phyloP scores from a whole-genome alignment of 371 early-diverging fungal genomes.

The Fennellomyces sp. region DNA sequence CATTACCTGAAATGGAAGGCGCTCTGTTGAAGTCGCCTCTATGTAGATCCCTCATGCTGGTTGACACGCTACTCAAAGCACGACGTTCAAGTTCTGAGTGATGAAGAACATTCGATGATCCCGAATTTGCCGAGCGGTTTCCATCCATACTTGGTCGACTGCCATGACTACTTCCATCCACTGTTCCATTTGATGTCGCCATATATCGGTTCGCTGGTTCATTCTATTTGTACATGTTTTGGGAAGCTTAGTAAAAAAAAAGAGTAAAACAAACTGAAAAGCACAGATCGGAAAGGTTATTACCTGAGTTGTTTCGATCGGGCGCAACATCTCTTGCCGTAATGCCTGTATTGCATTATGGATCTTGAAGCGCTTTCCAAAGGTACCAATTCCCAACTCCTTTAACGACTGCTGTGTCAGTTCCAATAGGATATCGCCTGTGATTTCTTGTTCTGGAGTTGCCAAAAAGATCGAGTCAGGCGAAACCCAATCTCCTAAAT shows the following conservation, averaged over 20 bases:
- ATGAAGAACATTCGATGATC: neutral
- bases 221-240: neutral
- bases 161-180: too few species aligned
- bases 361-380: constrained; percentile 73
- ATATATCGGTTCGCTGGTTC: too few species aligned
- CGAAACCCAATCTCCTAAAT: neutral
- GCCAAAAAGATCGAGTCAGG: too few species aligned
- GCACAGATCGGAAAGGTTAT: too few species aligned
- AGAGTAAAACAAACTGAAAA: neutral
- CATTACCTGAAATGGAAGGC: constrained; percentile 10
- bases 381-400: constrained; percentile 68
- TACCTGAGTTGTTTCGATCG: neutral
- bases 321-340: constrained; percentile 1
- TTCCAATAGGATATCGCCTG: constrained; percentile 69
- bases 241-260: neutral
- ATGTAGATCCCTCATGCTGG: neutral
- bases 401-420: constrained; percentile 69
- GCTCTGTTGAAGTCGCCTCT: neutral
- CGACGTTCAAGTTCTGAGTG: neutral
- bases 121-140: neutral
- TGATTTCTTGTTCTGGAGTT: constrained; percentile 69
- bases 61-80: neutral
- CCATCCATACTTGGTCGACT: too few species aligned
- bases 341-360: constrained; percentile 66
- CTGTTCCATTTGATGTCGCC: too few species aligned